Conservation (phyloP, 345 rosid genomes). For the Cochlearia excelsa region DNA sequence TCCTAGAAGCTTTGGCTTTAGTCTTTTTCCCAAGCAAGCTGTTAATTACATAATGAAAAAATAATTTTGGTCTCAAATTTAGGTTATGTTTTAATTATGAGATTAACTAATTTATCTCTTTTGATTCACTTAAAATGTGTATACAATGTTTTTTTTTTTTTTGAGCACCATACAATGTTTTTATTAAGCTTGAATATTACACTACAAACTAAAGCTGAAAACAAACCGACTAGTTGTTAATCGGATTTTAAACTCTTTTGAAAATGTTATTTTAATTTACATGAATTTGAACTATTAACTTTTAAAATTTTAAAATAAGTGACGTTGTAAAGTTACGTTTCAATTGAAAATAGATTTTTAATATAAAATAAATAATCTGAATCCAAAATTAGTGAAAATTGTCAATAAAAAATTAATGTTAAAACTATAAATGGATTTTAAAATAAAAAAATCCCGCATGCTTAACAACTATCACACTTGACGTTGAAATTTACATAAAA, state of each 20-base stretch:
- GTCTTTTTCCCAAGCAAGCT: slow-evolving; percentile 91
- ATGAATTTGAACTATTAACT: slow-evolving; percentile 1
- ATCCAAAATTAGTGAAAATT: too few relatives aligned
- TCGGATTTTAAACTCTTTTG: slow-evolving; percentile 18
- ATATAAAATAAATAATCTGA: too few relatives aligned
- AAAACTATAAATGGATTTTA: too few relatives aligned
- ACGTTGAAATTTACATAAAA: too few relatives aligned
- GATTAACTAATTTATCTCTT: not conserved
- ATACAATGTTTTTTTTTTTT: slow-evolving; percentile 1
- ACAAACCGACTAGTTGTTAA: slow-evolving; percentile 18
- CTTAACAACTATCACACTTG: too few relatives aligned
- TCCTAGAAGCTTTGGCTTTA: slow-evolving; percentile 72
- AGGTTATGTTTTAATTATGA: not conserved
- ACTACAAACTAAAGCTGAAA: slow-evolving; percentile 16
- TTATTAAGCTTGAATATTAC: not conserved
- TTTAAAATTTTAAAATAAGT: too few relatives aligned
- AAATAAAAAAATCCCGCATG: too few relatives aligned
- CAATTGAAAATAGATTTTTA: too few relatives aligned
- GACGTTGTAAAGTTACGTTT: too few relatives aligned
- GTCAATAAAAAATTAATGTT: too few relatives aligned
- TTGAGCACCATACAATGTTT: slow-evolving; percentile 4
- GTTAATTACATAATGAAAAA: slow-evolving; percentile 9
- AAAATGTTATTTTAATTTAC: not conserved
- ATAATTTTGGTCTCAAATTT: not conserved
- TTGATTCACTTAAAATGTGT: not conserved